These are phyloP conservation scores for Colletotrichum chlorophyti DNA, from an alignment of 2,329 filamentous ascomycete genomes.

Conservation along the genomic window DNA sequence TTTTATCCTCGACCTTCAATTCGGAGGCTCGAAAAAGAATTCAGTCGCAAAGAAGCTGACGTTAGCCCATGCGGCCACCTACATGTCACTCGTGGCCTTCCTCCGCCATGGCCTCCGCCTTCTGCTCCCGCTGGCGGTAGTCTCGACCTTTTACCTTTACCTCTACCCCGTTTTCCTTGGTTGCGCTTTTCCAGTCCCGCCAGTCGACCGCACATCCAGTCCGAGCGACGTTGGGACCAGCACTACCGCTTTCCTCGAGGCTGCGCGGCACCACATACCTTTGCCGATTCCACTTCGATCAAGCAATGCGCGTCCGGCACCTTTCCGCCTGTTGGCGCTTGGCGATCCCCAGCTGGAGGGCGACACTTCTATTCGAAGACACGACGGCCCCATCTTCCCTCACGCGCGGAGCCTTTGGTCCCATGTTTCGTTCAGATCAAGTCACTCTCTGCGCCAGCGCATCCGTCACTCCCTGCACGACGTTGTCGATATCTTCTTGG, in stretches of 20 bases:
- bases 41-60: slow-evolving; percentile 22
- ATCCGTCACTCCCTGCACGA: slow-evolving; percentile 63
- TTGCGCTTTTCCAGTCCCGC: slow-evolving; percentile 77
- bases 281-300: slow-evolving; percentile 31
- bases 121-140: slow-evolving; percentile 70
- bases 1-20: background rate
- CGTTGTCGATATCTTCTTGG: slow-evolving; percentile 64
- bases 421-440: slow-evolving; percentile 55
- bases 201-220: slow-evolving; percentile 28
- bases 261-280: slow-evolving; percentile 39
- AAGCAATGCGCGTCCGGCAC: slow-evolving; percentile 55
- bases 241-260: slow-evolving; percentile 44
- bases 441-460: slow-evolving; percentile 58
- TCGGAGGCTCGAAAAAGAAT: slow-evolving; percentile 4
- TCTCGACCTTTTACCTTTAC: slow-evolving; percentile 81
- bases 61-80: slow-evolving; percentile 34
- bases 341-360: slow-evolving; percentile 95
- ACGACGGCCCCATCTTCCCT: slow-evolving; percentile 59
- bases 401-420: slow-evolving; percentile 55
- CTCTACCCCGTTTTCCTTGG: slow-evolving; percentile 81
- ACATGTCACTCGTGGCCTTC: slow-evolving; percentile 60
- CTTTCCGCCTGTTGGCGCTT: slow-evolving; percentile 86
- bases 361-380: slow-evolving; percentile 78
- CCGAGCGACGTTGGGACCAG: slow-evolving; percentile 22
- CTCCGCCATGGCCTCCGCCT: slow-evolving; percentile 64